A percentile compares a stretch with the other conserved stretches of the same genome.
Conservation (phyloP, 306 rosid species). For the Castanopsis chinensis region DNA sequence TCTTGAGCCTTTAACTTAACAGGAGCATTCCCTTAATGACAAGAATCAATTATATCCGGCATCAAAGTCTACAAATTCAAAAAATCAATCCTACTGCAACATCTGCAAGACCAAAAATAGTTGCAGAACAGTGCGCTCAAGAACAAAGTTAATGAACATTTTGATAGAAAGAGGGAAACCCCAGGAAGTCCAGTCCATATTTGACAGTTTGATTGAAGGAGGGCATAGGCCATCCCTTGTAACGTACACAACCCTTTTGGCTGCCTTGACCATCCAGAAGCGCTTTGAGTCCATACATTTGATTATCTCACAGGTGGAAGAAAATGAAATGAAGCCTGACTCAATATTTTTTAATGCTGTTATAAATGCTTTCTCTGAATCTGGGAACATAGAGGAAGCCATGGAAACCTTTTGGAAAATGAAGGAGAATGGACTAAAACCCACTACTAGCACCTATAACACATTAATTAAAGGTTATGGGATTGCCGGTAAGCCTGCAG, state of each 20-base stretch:
- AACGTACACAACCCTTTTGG: conserved; percentile 55
- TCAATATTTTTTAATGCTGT: conserved; percentile 58
- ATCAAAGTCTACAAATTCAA: conserved; percentile 29
- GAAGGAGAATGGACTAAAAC: conserved; percentile 59
- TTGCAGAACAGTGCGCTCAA: conserved; percentile 48
- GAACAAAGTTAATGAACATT: conserved; percentile 57
- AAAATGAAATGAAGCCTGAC: conserved; percentile 59
- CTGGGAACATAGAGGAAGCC: conserved; percentile 68
- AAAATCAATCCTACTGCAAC: conserved; percentile 35
- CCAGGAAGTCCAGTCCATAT: conserved; percentile 46
- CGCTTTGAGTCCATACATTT: conserved; percentile 47
- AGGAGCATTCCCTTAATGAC: conserved; percentile 37
- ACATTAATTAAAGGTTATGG: conserved; percentile 73
- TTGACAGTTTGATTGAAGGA: conserved; percentile 47
- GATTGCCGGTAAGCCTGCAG: conserved; percentile 60
- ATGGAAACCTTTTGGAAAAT: conserved; percentile 49
- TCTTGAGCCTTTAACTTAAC: conserved; percentile 12
- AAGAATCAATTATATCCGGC: conserved; percentile 22
- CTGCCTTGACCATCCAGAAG: conserved; percentile 62
- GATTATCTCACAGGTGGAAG: conserved; percentile 53
- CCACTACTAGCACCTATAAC: conserved; percentile 52
- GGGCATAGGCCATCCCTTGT: conserved; percentile 65
- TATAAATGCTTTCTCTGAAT: conserved; percentile 64
- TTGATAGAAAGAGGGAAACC: conserved; percentile 53
- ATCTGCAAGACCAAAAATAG: conserved; percentile 43